These are phyloP conservation scores for Globisporangium paroecandrum DNA, from an alignment of 352 stramenopile species.

Conservation along the genomic window DNA sequence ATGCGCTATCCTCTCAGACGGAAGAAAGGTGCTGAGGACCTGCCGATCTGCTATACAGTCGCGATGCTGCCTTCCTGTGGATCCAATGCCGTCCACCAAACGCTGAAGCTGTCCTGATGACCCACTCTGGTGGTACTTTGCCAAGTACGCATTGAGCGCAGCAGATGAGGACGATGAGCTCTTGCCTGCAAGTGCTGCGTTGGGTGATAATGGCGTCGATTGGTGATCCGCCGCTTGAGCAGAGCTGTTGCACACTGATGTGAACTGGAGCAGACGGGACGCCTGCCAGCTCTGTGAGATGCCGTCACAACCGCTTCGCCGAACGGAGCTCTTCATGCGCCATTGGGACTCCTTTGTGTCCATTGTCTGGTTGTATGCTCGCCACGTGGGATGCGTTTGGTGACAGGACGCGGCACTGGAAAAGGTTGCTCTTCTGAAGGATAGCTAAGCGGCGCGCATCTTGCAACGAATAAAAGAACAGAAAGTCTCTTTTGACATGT, in stretches of 20 bases:
- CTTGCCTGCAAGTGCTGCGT: neutral
- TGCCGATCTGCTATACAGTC: neutral
- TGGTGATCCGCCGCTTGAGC: no score
- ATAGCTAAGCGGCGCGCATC: no score
- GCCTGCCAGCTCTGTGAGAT: neutral
- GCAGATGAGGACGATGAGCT: neutral
- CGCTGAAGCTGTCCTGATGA: neutral
- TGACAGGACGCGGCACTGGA: neutral
- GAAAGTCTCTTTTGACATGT: conserved; percentile 1
- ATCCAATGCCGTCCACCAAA: neutral
- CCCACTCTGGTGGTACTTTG: conserved; percentile 3
- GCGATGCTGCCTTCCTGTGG: neutral
- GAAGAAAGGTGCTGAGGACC: neutral
- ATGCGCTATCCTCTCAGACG: neutral
- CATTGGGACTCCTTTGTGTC: neutral
- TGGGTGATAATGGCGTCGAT: no score
- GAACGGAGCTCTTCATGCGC: neutral
- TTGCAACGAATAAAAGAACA: neutral
- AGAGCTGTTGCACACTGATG: no score
- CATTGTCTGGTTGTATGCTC: neutral
- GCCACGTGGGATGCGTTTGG: neutral
- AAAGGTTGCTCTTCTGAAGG: neutral
- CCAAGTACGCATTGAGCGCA: conserved; percentile 5
- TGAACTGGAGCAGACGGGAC: neutral
- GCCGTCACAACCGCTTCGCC: neutral